A percentile compares a stretch with the other conserved stretches of the same genome.
Conservation (phyloP, 2,329 filamentous ascomycete species). For the Ophiostoma angusticollis region DNA sequence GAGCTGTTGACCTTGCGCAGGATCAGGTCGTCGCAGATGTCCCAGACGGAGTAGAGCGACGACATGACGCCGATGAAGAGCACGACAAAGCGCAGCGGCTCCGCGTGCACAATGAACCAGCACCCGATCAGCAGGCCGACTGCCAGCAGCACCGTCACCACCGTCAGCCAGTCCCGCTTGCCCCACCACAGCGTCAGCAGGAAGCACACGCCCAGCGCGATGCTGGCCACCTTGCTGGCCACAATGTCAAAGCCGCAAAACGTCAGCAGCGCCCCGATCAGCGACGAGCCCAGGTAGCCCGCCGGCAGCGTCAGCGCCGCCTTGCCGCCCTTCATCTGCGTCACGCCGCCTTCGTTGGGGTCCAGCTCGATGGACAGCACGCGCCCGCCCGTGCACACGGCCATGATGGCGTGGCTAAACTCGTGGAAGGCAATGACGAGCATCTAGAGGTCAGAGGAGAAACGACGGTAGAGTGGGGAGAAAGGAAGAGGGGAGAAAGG, state of each 20-base stretch:
- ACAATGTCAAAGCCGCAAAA: slow-evolving; percentile 75
- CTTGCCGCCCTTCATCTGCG: slow-evolving; percentile 61
- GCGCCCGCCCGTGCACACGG: slow-evolving; percentile 57
- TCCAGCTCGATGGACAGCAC: slow-evolving; percentile 52
- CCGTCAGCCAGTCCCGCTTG: slow-evolving; percentile 63
- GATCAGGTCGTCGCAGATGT: slow-evolving; percentile 75
- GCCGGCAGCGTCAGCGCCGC: slow-evolving; percentile 61
- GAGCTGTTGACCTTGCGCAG: slow-evolving; percentile 68
- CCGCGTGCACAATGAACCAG: slow-evolving; percentile 70
- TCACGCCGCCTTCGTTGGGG: slow-evolving; percentile 65
- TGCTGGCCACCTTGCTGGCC: slow-evolving; percentile 65
- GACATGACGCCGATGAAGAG: slow-evolving; percentile 77
- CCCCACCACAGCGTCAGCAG: slow-evolving; percentile 75
- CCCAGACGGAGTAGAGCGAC: slow-evolving; percentile 69
- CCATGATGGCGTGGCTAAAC: slow-evolving; percentile 62
- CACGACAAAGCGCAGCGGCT: slow-evolving; percentile 55
- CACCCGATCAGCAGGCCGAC: slow-evolving; percentile 59
- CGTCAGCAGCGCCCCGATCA: slow-evolving; percentile 65
- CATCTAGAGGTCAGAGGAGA: slow-evolving; percentile 39
- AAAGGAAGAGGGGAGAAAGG: slow-evolving; percentile 11
- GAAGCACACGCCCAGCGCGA: slow-evolving; percentile 61
- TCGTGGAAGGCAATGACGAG: slow-evolving; percentile 76
- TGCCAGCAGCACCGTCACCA: slow-evolving; percentile 55
- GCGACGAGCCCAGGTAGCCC: slow-evolving; percentile 62
- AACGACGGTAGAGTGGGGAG: not conserved